Conservation (phyloP, 495 filamentous ascomycete genomes). For the Trichoderma orchidacearum region DNA sequence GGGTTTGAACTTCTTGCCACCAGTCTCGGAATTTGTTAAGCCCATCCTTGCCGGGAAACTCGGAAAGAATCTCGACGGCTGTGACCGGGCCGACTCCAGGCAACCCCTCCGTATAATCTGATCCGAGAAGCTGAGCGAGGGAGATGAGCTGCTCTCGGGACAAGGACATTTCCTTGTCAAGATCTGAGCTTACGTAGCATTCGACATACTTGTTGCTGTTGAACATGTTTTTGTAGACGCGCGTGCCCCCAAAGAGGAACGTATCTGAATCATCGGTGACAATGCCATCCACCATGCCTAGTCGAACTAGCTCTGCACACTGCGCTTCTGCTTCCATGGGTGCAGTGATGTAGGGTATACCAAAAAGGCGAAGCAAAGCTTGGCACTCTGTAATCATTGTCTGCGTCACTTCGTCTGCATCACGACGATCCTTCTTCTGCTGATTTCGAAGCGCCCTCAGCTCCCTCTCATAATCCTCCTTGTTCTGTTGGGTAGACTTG, state of each 20-base stretch:
- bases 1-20: conserved; percentile 67
- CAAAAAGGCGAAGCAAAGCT: conserved; percentile 77
- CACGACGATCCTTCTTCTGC: conserved; percentile 87
- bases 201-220: conserved; percentile 94
- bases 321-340: conserved; percentile 99
- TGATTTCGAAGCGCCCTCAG: conserved; percentile 76
- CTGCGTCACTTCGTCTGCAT: conserved; percentile 89
- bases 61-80: conserved; percentile 82
- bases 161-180: conserved; percentile 81
- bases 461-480: conserved; percentile 72
- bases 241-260: conserved; percentile 93
- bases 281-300: conserved; percentile 88
- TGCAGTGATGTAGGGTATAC: conserved; percentile 89
- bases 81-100: conserved; percentile 86
- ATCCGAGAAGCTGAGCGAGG: conserved; percentile 78
- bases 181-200: conserved; percentile 78
- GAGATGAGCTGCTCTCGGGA: conserved; percentile 70
- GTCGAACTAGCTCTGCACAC: conserved; percentile 75
- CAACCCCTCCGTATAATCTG: conserved; percentile 88
- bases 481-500: conserved; percentile 44
- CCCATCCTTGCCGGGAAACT: conserved; percentile 50
- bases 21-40: conserved; percentile 64
- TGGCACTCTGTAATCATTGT: conserved; percentile 94
- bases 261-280: conserved; percentile 96
- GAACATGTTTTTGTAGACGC: conserved; percentile 99